A percentile compares a stretch with the other conserved stretches of the same genome.
These are phyloP conservation scores for Sporothrix sp. DNA, from an alignment of 2,329 filamentous ascomycete species.

Conservation along the genomic window DNA sequence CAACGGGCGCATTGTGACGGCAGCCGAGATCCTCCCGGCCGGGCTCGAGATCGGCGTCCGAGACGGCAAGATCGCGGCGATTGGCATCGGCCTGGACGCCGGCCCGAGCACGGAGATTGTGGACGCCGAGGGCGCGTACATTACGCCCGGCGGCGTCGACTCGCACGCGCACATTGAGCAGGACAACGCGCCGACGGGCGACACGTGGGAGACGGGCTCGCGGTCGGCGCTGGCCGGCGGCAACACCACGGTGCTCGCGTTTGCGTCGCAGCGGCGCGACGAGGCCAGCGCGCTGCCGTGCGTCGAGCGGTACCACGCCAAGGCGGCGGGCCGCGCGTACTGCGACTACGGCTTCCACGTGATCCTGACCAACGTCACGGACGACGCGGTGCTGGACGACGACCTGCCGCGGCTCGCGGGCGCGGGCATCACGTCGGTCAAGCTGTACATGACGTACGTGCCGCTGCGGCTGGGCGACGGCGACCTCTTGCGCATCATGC, in stretches of 20 bases:
- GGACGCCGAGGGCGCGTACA: conserved; percentile 35
- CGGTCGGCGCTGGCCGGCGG: conserved; percentile 47
- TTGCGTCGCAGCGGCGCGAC: conserved; percentile 41
- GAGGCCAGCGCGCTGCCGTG: conserved; percentile 49
- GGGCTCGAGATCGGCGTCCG: conserved; percentile 38
- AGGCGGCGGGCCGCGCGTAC: conserved; percentile 48
- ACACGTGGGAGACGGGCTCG: conserved; percentile 34
- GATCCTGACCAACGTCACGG: conserved; percentile 37
- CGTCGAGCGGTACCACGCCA: conserved; percentile 61
- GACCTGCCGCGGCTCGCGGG: conserved; percentile 32
- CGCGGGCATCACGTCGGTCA: conserved; percentile 36
- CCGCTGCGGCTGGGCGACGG: conserved; percentile 38
- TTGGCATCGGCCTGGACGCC: conserved; percentile 30
- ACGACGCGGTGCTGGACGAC: conserved; percentile 30
- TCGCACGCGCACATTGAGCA: conserved; percentile 30
- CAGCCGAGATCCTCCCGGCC: conserved; percentile 33
- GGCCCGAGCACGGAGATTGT: conserved; percentile 28
- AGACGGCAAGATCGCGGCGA: conserved; percentile 34
- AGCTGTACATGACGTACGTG: conserved; percentile 44
- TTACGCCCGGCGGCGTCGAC: conserved; percentile 33
- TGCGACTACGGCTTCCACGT: conserved; percentile 49
- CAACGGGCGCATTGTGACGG: conserved; percentile 29
- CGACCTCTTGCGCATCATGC: conserved; percentile 41
- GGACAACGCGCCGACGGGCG: conserved; percentile 24
- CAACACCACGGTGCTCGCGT: conserved; percentile 48